Base-by-base conservation (phyloP, 495 filamentous ascomycete species). In the Parathielavia appendiculata region DNA sequence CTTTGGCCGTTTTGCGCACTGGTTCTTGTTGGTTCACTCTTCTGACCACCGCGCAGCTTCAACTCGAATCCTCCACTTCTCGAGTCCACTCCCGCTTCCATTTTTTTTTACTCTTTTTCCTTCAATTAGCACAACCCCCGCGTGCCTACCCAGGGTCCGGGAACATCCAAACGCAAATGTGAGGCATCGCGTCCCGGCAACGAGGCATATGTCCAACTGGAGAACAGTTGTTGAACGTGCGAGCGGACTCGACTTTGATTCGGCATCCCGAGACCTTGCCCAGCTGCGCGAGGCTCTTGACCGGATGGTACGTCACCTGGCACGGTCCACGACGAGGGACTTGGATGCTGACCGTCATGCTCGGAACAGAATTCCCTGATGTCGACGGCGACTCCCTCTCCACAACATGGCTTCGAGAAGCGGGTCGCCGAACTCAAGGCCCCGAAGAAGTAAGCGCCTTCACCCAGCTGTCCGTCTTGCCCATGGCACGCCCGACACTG, bases 381-480 rank as follows among this genome's bases (percentile, higher is more conserved):
- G 52, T 86, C 86, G 53, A 85, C 83, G 17, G 75, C 86, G 35
- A 87, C 81, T 70, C 85, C 26, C 26, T 30, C 87, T 51, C 75
- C 78, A 69, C 82, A 81, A 75, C 85, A 86, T 70, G 71, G 65
- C 49, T 97, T 96, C 74, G 87, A 92, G 65, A 77, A 81, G 71
- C 88, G 87, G 63, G 83, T 91, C 23, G 87, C 95, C 50, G 91
- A 95, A 61, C 83, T 92, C 59, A 92, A 90, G 68, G 81, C 89
- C 20, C 88, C 87, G 41, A 97, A 97, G 74, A 88, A 84, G 93
- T 97, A 86, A 77, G 89, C 54, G 26, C 14, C 51, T 40, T 78
- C 34, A 54, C 36, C 23, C 51, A 45, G 26, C 23, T 63, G 55
- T 55, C 43, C 23, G 44, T 41, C 35, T 59, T 63, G 63, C 71